A percentile compares a stretch with the other conserved stretches of the same genome.
phyloP scores from a whole-genome alignment of 2,329 filamentous ascomycete species.

The Cryphonectria carpinicola region DNA sequence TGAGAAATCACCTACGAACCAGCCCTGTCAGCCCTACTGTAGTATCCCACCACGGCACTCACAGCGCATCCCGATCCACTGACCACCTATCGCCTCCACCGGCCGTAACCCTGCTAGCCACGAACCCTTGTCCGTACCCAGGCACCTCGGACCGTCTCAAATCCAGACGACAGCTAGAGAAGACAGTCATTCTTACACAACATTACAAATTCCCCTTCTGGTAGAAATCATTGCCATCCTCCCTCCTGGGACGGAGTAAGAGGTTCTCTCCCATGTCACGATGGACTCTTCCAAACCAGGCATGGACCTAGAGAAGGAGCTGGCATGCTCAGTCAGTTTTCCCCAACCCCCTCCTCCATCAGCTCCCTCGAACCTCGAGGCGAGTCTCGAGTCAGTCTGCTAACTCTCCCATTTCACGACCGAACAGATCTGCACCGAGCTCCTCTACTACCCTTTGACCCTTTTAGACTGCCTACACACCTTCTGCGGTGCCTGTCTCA shows the following conservation, averaged over 20 bases:
- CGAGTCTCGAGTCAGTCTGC: constrained; percentile 15
- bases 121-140: constrained; percentile 45
- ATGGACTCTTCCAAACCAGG: constrained; percentile 58
- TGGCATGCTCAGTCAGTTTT: constrained; percentile 85
- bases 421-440: constrained; percentile 88
- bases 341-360: constrained; percentile 17
- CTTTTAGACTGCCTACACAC: constrained; percentile 93
- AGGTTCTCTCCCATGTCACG: constrained; percentile 23
- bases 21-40: constrained; percentile 14
- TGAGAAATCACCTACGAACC: neutral
- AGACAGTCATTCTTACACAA: neutral
- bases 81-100: neutral
- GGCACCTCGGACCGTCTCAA: neutral
- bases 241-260: constrained; percentile 17
- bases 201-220: constrained; percentile 1
- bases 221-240: constrained; percentile 12
- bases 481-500: constrained; percentile 92
- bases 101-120: constrained; percentile 19
- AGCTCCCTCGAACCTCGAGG: constrained; percentile 6
- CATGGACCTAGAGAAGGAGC: constrained; percentile 85
- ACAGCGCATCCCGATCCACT: constrained; percentile 27
- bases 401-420: constrained; percentile 22
- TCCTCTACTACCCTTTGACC: constrained; percentile 88
- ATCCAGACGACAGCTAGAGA: constrained; percentile 4
- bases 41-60: constrained; percentile 19